phyloP scores from a whole-genome alignment of 176 grass and related monocot genomes.

The Juncus effusus region DNA sequence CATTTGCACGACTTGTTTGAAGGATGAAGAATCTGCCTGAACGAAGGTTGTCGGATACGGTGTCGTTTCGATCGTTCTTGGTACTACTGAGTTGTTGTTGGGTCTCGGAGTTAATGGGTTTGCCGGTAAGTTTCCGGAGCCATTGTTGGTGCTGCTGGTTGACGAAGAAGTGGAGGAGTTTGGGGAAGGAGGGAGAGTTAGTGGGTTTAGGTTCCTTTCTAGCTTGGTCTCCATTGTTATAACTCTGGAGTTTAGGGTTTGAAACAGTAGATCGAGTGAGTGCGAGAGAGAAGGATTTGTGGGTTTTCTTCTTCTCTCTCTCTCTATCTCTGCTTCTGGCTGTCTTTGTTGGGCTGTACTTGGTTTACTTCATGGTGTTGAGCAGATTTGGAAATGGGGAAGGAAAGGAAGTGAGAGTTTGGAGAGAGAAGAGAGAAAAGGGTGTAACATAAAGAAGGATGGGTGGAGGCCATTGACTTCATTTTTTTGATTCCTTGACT shows the following conservation, averaged over 20 bases:
- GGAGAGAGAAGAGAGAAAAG: slow-evolving; percentile 19
- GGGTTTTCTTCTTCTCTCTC: background rate
- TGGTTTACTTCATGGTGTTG: slow-evolving; percentile 11
- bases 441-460: slow-evolving; percentile 18
- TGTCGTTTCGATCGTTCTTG: slow-evolving; percentile 74
- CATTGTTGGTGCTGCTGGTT: slow-evolving; percentile 36
- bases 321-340: background rate
- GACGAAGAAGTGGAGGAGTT: slow-evolving; percentile 19
- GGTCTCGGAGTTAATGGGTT: slow-evolving; percentile 25
- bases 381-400: slow-evolving; percentile 21
- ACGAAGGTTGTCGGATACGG: slow-evolving; percentile 96
- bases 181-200: slow-evolving; percentile 25
- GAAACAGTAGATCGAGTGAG: slow-evolving; percentile 20
- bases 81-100: slow-evolving; percentile 17
- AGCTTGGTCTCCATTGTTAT: slow-evolving; percentile 17
- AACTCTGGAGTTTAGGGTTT: background rate
- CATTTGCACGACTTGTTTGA: slow-evolving; percentile 99
- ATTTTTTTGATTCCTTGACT: slow-evolving; percentile 19
- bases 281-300: slow-evolving; percentile 1
- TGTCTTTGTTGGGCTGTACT: slow-evolving; percentile 11
- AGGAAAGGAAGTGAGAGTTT: background rate
- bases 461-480: slow-evolving; percentile 26
- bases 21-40: slow-evolving; percentile 80
- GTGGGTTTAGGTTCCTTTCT: slow-evolving; percentile 14
- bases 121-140: slow-evolving; percentile 15